These are phyloP conservation scores for Mycena olivaceomarginata DNA, from an alignment of 768 basidiomycete species.

Conservation along the genomic window DNA sequence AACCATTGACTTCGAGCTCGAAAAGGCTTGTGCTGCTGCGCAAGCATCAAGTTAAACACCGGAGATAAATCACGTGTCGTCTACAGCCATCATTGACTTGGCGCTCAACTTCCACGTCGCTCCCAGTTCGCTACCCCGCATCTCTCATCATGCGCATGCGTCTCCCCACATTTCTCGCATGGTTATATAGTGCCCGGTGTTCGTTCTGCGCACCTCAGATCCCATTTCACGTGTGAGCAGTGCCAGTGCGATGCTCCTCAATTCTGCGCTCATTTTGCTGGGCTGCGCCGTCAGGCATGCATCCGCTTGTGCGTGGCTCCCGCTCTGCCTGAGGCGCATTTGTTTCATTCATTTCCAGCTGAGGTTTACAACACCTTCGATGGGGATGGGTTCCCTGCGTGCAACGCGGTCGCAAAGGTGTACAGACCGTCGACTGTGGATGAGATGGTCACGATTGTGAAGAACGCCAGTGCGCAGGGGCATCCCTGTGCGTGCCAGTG, in stretches of 20 bases:
- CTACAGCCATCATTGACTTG: background rate
- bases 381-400: constrained; percentile 58
- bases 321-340: background rate
- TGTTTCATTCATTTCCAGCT: constrained; percentile 28
- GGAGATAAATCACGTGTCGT: no score
- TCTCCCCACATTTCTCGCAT: constrained; percentile 46
- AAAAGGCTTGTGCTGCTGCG: no score
- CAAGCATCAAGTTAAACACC: no score
- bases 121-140: background rate
- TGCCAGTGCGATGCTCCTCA: constrained; percentile 1
- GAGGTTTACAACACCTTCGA: constrained; percentile 60
- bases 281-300: background rate
- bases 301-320: background rate
- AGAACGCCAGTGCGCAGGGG: constrained; percentile 54
- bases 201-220: background rate
- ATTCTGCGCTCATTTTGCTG: constrained; percentile 17
- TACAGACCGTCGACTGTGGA: constrained; percentile 56
- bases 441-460: constrained; percentile 56
- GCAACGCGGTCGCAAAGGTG: constrained; percentile 54
- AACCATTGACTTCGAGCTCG: no score
- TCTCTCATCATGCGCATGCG: constrained; percentile 36
- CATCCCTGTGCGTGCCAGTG: constrained; percentile 57
- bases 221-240: constrained; percentile 11
- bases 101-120: background rate
- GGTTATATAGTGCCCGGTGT: constrained; percentile 13